A percentile compares a stretch with the other conserved stretches of the same genome.
Evolutionary conservation across 1,284 basidiomycete genomes (phyloP).

Genomic region (Waitea zeae): DNA sequence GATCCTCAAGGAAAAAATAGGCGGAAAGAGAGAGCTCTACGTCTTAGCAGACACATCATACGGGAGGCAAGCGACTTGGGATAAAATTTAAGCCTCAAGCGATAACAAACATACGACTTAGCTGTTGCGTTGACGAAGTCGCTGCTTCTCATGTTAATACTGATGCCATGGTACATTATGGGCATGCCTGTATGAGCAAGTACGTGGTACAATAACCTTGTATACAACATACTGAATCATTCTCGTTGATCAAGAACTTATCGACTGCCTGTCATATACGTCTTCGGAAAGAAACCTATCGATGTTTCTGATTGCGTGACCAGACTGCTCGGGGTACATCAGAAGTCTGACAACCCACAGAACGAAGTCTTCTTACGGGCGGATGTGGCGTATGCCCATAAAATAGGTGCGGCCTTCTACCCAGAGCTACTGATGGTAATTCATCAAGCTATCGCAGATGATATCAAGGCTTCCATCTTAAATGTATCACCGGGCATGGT

Average conservation of each 20-base stretch:
- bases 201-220: conserved; percentile 26
- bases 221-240: conserved; percentile 3
- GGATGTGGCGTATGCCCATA: conserved; percentile 73
- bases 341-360: too few relatives aligned
- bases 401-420: conserved; percentile 27
- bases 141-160: conserved; percentile 90
- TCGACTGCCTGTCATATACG: conserved; percentile 70
- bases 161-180: conserved; percentile 88
- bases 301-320: conserved; percentile 32
- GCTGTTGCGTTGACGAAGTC: conserved; percentile 95
- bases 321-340: too few relatives aligned
- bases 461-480: too few relatives aligned
- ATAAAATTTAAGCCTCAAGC: not conserved
- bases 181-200: conserved; percentile 90
- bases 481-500: too few relatives aligned
- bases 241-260: conserved; percentile 37
- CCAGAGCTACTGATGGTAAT: too few relatives aligned
- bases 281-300: conserved; percentile 56
- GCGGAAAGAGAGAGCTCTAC: conserved; percentile 48
- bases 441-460: too few relatives aligned
- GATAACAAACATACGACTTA: conserved; percentile 15
- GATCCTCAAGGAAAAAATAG: conserved; percentile 39
- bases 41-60: conserved; percentile 95
- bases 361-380: too few relatives aligned
- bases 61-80: conserved; percentile 49